Conservation (phyloP, 139 green algal species). For the Chlorella vulgaris region DNA sequence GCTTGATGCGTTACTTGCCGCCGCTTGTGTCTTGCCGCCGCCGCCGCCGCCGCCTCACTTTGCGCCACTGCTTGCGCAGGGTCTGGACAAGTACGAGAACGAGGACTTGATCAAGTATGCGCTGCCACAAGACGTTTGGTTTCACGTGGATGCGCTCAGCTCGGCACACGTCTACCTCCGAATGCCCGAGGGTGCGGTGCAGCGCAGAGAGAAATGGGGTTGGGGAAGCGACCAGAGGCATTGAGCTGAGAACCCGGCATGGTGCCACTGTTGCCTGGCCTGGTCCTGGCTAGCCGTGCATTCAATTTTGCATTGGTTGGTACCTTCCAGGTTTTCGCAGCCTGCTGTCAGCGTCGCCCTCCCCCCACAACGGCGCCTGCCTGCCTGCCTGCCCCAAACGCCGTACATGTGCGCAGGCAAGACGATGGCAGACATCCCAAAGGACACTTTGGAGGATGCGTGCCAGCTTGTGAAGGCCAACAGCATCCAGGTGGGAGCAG, state of each 20-base stretch:
- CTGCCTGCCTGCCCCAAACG: not conserved
- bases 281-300: too few species aligned
- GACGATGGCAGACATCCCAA: constrained; percentile 78
- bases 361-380: too few species aligned
- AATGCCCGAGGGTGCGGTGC: constrained; percentile 66
- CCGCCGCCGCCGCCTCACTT: constrained; percentile 29
- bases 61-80: too few species aligned
- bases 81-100: constrained; percentile 93
- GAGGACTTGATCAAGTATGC: constrained; percentile 78
- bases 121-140: constrained; percentile 78
- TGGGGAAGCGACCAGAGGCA: too few species aligned
- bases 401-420: constrained; percentile 5
- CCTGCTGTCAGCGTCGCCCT: too few species aligned
- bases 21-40: constrained; percentile 2
- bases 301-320: too few species aligned
- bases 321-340: too few species aligned
- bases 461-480: constrained; percentile 96
- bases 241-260: too few species aligned
- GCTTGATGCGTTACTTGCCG: not conserved
- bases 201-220: not conserved
- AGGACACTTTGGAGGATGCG: constrained; percentile 89
- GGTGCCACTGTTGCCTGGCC: too few species aligned
- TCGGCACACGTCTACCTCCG: constrained; percentile 97
- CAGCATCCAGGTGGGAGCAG: constrained; percentile 84
- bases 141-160: constrained; percentile 95